Percentiles rank a stretch among this genome's conserved stretches.
Conservation (phyloP, 192 early-diverging fungal species). For the Glomus cerebriforme region DNA sequence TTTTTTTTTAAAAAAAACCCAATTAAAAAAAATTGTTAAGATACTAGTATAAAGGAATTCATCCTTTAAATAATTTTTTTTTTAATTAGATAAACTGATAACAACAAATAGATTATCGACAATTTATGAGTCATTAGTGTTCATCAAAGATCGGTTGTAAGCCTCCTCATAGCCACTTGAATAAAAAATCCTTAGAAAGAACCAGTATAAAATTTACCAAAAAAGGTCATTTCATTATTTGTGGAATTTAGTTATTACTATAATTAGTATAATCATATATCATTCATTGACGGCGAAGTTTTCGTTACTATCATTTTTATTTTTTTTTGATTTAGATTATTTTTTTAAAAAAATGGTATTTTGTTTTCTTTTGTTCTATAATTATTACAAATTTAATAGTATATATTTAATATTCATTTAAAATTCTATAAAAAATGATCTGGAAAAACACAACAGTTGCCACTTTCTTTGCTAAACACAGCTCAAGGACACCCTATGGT, state of each 20-base stretch:
- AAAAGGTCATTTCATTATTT: too few species aligned
- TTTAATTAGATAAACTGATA: neutral
- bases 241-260: too few species aligned
- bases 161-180: too few species aligned
- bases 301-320: neutral
- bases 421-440: neutral
- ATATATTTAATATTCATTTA: neutral
- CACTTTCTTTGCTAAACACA: conserved; percentile 88
- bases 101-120: too few species aligned
- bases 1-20: neutral
- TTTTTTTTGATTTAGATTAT: neutral
- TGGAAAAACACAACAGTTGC: conserved; percentile 60
- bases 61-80: neutral
- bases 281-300: neutral
- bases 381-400: neutral
- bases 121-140: too few species aligned
- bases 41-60: too few species aligned
- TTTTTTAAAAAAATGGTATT: neutral
- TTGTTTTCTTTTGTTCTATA: neutral
- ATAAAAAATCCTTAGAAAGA: too few species aligned
- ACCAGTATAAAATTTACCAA: too few species aligned
- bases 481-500: conserved; percentile 85
- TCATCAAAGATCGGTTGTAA: too few species aligned
- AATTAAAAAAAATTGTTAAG: neutral
- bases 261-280: too few species aligned